Evolutionary conservation across 2,329 filamentous ascomycete genomes (phyloP).

Genomic region (Metarhizium rileyi): DNA sequence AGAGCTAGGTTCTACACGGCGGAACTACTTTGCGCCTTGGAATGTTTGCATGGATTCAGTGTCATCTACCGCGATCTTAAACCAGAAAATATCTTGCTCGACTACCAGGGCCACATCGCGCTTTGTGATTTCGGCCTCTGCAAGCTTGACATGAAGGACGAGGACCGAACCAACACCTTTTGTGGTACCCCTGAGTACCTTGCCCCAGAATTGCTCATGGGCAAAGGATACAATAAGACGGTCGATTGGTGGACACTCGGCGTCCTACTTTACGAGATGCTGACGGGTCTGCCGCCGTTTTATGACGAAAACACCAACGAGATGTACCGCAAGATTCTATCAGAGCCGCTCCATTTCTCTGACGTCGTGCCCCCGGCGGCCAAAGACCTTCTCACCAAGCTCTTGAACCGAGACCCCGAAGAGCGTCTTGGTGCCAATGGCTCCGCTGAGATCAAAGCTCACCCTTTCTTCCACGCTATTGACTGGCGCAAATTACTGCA

Average conservation of each 20-base stretch:
- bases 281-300: constrained; percentile 93
- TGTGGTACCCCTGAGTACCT: constrained; percentile 97
- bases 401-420: constrained; percentile 86
- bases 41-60: constrained; percentile 95
- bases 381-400: constrained; percentile 80
- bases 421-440: constrained; percentile 86
- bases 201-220: constrained; percentile 84
- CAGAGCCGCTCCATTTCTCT: constrained; percentile 91
- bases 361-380: constrained; percentile 90
- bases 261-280: constrained; percentile 95
- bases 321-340: constrained; percentile 98
- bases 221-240: constrained; percentile 93
- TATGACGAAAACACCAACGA: constrained; percentile 99
- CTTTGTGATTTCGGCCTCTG: constrained; percentile 97
- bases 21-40: constrained; percentile 86
- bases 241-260: constrained; percentile 99
- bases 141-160: constrained; percentile 99
- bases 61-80: constrained; percentile 78
- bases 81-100: constrained; percentile 90
- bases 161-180: constrained; percentile 96
- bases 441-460: constrained; percentile 94
- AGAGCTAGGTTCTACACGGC: constrained; percentile 94
- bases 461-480: constrained; percentile 98
- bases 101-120: constrained; percentile 96
- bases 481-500: constrained; percentile 97